Base-by-base conservation (phyloP, 345 rosid species). In the Brassica cretica region DNA sequence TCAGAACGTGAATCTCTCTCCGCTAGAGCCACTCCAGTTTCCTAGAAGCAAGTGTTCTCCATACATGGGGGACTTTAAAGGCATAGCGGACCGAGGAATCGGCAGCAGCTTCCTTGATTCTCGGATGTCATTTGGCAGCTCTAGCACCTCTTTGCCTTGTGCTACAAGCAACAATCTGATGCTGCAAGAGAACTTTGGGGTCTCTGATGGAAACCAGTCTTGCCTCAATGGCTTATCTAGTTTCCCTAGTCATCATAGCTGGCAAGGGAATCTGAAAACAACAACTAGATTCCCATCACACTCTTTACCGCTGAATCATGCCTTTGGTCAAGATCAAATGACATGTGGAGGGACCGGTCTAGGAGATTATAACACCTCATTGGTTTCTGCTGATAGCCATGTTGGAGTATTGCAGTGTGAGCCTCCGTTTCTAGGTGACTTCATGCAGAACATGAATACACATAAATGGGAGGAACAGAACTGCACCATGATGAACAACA, bases 401-500 rank as follows among this genome's bases (percentile, higher is more conserved):
- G 83, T 87, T 66, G 82, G 68, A 64, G 89, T 76, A 60, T 67
- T 87, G 71, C 87, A 82, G 44, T 82, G 86, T 77, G 92, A 89
- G 69, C 62, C 84, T 14, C 84, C 85, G 9, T 68, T 85, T 24
- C 66, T 78, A 19, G 85, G 84, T 46, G 88, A 84, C 59, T 82
- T 79, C 71, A 66, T 86, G 79, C 89, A 62, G 66, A 83, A 71
- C 78, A 71, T 75, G 33, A 83, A 70, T 75, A 80, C 79, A 61
- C 87, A 80, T 44, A 76, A 75, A 53, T 85, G 90, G 91, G 88
- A 82, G 65, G 92, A 89, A 70, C 85, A 77, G 64, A 77, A 69
- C 78, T 72, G 74, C 60, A 70, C 66, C 39, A 72, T 68, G 77
- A 39, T 74, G 56, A 83, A 64, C 65, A 66, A 61, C 77, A 16